Conservation (phyloP, 148 eudicot genomes). For the Linanthus parryae region DNA sequence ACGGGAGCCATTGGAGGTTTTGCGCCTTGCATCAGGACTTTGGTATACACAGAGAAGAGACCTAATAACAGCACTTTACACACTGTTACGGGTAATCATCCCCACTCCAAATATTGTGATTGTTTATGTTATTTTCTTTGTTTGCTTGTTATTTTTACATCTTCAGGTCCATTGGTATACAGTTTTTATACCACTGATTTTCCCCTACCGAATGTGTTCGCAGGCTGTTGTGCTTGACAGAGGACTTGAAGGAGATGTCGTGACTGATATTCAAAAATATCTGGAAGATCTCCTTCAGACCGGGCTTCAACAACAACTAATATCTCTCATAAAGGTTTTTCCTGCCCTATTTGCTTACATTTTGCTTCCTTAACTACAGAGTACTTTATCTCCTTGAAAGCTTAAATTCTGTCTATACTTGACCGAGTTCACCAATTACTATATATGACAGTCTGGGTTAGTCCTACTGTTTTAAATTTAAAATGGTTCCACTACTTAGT, state of each 20-base stretch:
- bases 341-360: not conserved
- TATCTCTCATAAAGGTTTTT: conserved; percentile 74
- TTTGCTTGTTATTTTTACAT: conserved; percentile 1
- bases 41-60: conserved; percentile 99
- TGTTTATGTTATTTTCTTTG: not conserved
- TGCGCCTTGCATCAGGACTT: conserved; percentile 84
- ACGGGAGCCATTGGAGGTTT: conserved; percentile 75
- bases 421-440: too few species aligned
- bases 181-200: not conserved
- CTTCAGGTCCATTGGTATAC: not conserved
- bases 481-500: too few species aligned
- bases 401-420: too few species aligned
- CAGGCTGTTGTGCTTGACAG: conserved; percentile 98
- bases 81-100: conserved; percentile 64
- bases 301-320: conserved; percentile 74
- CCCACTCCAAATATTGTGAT: not conserved
- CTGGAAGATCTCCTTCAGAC: conserved; percentile 68
- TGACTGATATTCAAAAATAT: conserved; percentile 73
- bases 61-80: conserved; percentile 71
- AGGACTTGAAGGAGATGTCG: conserved; percentile 73
- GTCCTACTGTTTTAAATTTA: too few species aligned
- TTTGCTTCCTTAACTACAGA: not conserved
- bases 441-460: too few species aligned
- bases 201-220: conserved; percentile 8
- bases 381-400: too few species aligned